These are phyloP conservation scores for Lanmaoa pseudosensibilis DNA, from an alignment of 768 basidiomycete genomes.

Conservation along the genomic window DNA sequence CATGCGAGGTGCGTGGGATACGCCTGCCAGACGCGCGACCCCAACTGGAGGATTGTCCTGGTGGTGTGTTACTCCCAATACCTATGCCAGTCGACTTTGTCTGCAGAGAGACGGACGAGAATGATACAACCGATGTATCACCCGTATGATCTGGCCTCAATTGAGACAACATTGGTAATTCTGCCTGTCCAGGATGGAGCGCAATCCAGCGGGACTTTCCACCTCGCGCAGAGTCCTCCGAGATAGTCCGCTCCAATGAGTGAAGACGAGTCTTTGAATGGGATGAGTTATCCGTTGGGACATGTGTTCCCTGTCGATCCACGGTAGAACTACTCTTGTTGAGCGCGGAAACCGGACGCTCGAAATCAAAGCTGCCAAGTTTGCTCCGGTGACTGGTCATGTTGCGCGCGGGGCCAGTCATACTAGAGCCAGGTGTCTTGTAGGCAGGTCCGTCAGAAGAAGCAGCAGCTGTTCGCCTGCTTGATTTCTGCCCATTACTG, in stretches of 20 bases:
- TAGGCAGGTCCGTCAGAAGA: conserved; percentile 8
- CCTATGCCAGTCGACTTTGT: conserved; percentile 40
- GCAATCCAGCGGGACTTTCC: conserved; percentile 10
- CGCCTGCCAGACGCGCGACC: conserved; percentile 52
- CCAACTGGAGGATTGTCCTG: conserved; percentile 53
- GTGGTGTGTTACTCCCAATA: conserved; percentile 21
- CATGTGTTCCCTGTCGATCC: conserved; percentile 15
- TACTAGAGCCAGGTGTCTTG: conserved; percentile 8
- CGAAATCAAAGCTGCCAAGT: conserved; percentile 77
- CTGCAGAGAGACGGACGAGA: conserved; percentile 37
- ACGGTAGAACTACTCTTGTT: conserved; percentile 32
- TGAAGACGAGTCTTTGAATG: conserved; percentile 16
- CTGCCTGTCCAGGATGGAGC: conserved; percentile 16
- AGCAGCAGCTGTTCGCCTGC: conserved; percentile 17
- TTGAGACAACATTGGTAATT: conserved; percentile 22
- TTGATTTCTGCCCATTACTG: conserved; percentile 26
- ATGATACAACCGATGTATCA: conserved; percentile 32
- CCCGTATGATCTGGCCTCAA: conserved; percentile 41
- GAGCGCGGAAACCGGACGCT: conserved; percentile 53
- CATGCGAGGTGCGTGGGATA: conserved; percentile 47
- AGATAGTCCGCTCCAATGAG: conserved; percentile 27
- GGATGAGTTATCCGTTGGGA: conserved; percentile 5
- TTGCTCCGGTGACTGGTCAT: conserved; percentile 47
- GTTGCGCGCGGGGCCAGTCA: conserved; percentile 21
- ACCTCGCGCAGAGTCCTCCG: conserved; percentile 26